Conservation (phyloP, 2,329 filamentous ascomycete genomes). For the Apiospora koreana region DNA sequence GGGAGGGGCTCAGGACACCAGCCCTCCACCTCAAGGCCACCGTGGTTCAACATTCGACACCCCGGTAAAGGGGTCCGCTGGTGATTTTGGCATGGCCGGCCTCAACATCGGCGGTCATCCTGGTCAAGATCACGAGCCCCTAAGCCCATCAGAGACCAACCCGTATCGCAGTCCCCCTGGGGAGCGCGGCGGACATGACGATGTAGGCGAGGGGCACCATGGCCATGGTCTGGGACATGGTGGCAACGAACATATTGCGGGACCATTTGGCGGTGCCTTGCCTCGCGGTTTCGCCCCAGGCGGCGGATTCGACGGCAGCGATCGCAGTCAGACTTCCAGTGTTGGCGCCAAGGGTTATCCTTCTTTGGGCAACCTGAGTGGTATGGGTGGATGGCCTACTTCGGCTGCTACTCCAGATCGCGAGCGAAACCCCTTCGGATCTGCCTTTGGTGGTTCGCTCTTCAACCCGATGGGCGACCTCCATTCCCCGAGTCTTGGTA, state of each 20-base stretch:
- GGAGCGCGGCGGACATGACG: conserved; percentile 68
- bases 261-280: conserved; percentile 41
- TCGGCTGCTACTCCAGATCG: conserved; percentile 69
- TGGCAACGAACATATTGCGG: conserved; percentile 49
- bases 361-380: conserved; percentile 46
- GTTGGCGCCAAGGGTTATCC: conserved; percentile 77
- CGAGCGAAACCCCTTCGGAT: conserved; percentile 48
- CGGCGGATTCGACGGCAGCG: conserved; percentile 68
- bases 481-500: conserved; percentile 71
- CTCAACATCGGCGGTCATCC: conserved; percentile 59
- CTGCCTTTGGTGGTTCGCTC: conserved; percentile 59
- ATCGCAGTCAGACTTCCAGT: conserved; percentile 92
- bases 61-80: conserved; percentile 53
- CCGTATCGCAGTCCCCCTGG: conserved; percentile 90
- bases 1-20: conserved; percentile 73
- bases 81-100: conserved; percentile 65
- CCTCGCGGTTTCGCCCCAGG: conserved; percentile 43
- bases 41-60: conserved; percentile 50
- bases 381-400: conserved; percentile 65
- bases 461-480: conserved; percentile 78
- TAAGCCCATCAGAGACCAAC: conserved; percentile 94
- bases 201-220: conserved; percentile 49
- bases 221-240: conserved; percentile 46
- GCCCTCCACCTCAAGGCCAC: conserved; percentile 40
- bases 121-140: conserved; percentile 65